phyloP scores from a whole-genome alignment of 768 basidiomycete genomes.

The Kwoniella newhampshirensis region DNA sequence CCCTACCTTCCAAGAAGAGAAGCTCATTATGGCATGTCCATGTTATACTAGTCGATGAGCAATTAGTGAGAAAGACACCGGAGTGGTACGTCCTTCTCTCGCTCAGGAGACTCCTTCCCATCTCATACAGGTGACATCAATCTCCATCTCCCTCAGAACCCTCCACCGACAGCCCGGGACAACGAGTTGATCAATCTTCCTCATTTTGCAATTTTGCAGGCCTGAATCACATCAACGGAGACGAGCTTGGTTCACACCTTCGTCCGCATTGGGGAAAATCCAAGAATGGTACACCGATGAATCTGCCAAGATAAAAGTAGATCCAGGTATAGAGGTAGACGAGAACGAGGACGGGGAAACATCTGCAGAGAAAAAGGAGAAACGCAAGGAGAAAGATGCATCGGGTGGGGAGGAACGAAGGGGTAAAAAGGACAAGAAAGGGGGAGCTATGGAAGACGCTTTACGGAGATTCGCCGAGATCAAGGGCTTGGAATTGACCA shows the following conservation, averaged over 20 bases:
- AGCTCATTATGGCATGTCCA: slow-evolving; percentile 36
- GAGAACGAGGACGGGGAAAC: background rate
- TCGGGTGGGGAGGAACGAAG: slow-evolving; percentile 9
- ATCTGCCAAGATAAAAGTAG: background rate
- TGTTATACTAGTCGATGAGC: slow-evolving; percentile 25
- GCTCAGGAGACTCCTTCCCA: too few species aligned
- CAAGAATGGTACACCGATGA: slow-evolving; percentile 32
- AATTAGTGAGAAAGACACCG: slow-evolving; percentile 10
- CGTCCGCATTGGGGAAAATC: slow-evolving; percentile 22
- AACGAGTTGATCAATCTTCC: too few species aligned
- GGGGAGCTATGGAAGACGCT: slow-evolving; percentile 44
- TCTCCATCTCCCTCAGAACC: background rate
- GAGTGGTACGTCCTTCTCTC: slow-evolving; percentile 31
- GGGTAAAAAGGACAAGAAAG: slow-evolving; percentile 38
- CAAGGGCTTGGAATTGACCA: slow-evolving; percentile 5
- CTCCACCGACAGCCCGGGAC: too few species aligned
- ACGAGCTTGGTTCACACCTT: slow-evolving; percentile 29
- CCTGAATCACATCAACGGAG: slow-evolving; percentile 39
- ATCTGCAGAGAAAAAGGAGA: background rate
- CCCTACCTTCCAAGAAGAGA: slow-evolving; percentile 20
- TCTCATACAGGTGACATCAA: slow-evolving; percentile 3
- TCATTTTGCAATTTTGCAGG: slow-evolving; percentile 15
- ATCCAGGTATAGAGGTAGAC: slow-evolving; percentile 1
- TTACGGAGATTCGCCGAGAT: slow-evolving; percentile 27
- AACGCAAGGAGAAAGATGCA: background rate